These are phyloP conservation scores for Pseudopediastrum boryanum DNA, from an alignment of 139 green algal genomes.

Conservation along the genomic window DNA sequence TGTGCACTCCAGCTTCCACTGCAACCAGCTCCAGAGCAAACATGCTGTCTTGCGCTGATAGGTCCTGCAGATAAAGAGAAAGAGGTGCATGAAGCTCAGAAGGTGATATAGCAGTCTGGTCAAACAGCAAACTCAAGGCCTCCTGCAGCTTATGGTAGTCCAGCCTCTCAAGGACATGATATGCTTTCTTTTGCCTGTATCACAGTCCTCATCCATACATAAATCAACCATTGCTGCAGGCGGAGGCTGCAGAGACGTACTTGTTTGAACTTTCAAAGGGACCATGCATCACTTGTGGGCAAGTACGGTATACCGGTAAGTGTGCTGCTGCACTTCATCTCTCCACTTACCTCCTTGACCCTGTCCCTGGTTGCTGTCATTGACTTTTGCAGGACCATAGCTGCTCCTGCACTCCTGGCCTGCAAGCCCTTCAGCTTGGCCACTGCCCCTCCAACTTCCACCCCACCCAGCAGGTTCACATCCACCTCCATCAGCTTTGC, in stretches of 20 bases:
- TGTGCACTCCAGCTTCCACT: not conserved
- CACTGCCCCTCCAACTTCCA: not conserved
- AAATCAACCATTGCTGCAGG: too few species aligned
- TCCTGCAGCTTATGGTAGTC: too few species aligned
- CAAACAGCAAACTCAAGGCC: too few species aligned
- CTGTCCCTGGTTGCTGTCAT: not conserved
- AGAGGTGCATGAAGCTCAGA: too few species aligned
- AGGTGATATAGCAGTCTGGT: too few species aligned
- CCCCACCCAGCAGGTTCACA: not conserved
- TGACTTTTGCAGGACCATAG: conserved; percentile 3
- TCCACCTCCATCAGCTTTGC: conserved; percentile 16
- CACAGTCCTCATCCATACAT: too few species aligned
- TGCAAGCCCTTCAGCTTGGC: conserved; percentile 7
- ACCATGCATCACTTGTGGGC: not conserved
- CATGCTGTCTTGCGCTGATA: conserved; percentile 12
- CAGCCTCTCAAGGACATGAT: too few species aligned
- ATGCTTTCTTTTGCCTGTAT: too few species aligned
- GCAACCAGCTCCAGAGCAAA: conserved; percentile 4
- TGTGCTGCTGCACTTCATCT: not conserved
- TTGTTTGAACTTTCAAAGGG: too few species aligned
- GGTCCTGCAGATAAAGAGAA: conserved; percentile 3
- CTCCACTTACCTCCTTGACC: not conserved
- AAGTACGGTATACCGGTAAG: not conserved
- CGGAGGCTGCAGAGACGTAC: too few species aligned
- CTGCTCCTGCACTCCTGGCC: conserved; percentile 8